Percentiles rank a stretch among this genome's conserved stretches.
phyloP scores from a whole-genome alignment of 1,284 basidiomycete genomes.

The Tilletia horrida region DNA sequence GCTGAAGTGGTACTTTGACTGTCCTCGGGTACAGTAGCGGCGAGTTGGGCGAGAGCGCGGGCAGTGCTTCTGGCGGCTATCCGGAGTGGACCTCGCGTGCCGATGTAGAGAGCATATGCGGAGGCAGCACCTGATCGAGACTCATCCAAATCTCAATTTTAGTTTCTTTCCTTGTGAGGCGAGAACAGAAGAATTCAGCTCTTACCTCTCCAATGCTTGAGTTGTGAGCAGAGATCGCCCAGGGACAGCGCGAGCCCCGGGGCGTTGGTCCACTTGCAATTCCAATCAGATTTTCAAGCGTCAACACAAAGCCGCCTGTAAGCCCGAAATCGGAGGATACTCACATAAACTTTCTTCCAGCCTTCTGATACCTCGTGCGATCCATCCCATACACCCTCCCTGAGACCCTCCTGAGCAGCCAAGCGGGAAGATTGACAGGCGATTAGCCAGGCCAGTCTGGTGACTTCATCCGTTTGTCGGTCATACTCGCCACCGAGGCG shows the following conservation, averaged over 20 bases:
- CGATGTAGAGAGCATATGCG: constrained; percentile 10
- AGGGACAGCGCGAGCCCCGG: constrained; percentile 4
- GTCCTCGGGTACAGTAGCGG: not conserved
- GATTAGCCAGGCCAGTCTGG: not conserved
- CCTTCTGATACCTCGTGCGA: not conserved
- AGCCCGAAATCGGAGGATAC: not conserved
- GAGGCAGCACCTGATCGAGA: not conserved
- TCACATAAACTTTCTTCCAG: constrained; percentile 5
- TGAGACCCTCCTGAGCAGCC: not conserved
- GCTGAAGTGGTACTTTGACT: not conserved
- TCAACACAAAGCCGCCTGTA: not conserved
- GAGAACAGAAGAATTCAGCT: no score
- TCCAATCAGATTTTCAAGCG: not conserved
- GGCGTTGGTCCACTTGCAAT: constrained; percentile 9
- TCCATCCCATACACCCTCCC: constrained; percentile 5
- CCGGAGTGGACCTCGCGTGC: not conserved
- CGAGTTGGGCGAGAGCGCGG: constrained; percentile 4
- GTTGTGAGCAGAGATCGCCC: not conserved
- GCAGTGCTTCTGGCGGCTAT: not conserved
- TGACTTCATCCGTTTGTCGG: not conserved
- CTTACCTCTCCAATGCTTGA: constrained; percentile 11
- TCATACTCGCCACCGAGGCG: not conserved
- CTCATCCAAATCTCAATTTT: not conserved
- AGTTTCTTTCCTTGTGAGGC: no score
- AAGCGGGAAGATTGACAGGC: not conserved